Evolutionary conservation across 2,329 filamentous ascomycete genomes (phyloP), one percentile per base, ranked within the genome.

Genomic region (Bipolaris bicolor): DNA sequence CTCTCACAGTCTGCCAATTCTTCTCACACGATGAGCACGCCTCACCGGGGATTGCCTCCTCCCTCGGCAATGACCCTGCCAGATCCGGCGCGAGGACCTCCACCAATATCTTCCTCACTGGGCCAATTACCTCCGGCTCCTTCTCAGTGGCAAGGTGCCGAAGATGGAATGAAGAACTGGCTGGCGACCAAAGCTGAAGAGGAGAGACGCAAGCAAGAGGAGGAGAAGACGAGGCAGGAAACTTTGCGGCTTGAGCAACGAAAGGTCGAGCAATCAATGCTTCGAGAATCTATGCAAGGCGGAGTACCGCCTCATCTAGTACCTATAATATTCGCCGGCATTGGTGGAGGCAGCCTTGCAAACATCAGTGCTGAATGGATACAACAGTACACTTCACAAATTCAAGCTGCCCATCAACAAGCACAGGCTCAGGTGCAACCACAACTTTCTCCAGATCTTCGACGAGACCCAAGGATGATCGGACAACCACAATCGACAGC

Each of bases 271-370:
- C 79, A 82, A 65, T 77, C 78, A 16, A 83, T 84, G 78, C 69
- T 84, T 59, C 76, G 79, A 46, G 82, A 84, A 58, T 82, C 82
- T 16, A 77, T 83, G 68, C 78, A 79, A 59, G 79, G 80, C 49
- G 81, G 81, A 52, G 74, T 84, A 39, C 82, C 82, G 37, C 81
- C 82, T 55, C 76, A 81, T 31, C 76, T 84, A 44, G 78, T 84
- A 16, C 82, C 82, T 33, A 79, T 84, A 59, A 83, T 84, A 61
- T 84, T 84, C 67, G 81, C 80, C 52, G 82, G 82, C 34, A 80
- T 83, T 49, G 81, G 79, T 31, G 80, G 81, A 46, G 78, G 78
- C 7, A 79, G 77, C 49, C 75, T 83, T 13, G 79, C 80, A 31
- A 80, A 76, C 62, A 74, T 80, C 62, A 82, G 79, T 61, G 72